A percentile compares a stretch with the other conserved stretches of the same genome.
Evolutionary conservation across 192 early-diverging fungal genomes (phyloP).

Genomic region (Geranomyces michiganensis): DNA sequence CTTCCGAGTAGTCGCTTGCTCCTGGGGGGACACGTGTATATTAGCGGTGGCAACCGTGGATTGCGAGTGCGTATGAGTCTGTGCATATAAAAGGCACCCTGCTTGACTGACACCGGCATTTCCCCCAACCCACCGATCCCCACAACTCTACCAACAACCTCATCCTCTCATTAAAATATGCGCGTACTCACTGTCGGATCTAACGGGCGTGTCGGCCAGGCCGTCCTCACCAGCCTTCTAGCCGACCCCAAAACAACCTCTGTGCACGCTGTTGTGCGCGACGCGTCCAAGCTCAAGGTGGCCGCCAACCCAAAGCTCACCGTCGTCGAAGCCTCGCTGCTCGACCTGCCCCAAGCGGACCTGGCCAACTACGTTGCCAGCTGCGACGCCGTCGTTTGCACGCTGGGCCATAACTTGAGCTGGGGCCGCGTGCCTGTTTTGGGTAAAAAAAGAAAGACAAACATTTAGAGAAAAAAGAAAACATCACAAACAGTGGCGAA

Average conservation of each 20-base stretch:
- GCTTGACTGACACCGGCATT: too few species aligned
- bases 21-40: too few species aligned
- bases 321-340: conserved; percentile 15
- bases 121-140: too few species aligned
- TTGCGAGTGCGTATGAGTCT: too few species aligned
- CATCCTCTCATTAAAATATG: background rate
- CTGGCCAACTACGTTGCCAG: conserved; percentile 1
- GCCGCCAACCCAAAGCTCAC: conserved; percentile 10
- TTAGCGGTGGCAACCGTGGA: too few species aligned
- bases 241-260: background rate
- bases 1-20: too few species aligned
- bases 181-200: background rate
- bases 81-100: too few species aligned
- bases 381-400: conserved; percentile 18
- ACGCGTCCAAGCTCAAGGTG: background rate
- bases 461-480: background rate
- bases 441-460: conserved; percentile 1
- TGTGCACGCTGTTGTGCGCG: conserved; percentile 18
- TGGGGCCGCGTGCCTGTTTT: conserved; percentile 13
- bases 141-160: too few species aligned
- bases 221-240: background rate
- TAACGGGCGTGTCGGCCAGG: conserved; percentile 1
- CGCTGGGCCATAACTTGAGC: conserved; percentile 23
- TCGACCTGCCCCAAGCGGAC: background rate
- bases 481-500: too few species aligned